Base-by-base conservation (phyloP, 2,329 filamentous ascomycete species). In the Didymella keratinophila region DNA sequence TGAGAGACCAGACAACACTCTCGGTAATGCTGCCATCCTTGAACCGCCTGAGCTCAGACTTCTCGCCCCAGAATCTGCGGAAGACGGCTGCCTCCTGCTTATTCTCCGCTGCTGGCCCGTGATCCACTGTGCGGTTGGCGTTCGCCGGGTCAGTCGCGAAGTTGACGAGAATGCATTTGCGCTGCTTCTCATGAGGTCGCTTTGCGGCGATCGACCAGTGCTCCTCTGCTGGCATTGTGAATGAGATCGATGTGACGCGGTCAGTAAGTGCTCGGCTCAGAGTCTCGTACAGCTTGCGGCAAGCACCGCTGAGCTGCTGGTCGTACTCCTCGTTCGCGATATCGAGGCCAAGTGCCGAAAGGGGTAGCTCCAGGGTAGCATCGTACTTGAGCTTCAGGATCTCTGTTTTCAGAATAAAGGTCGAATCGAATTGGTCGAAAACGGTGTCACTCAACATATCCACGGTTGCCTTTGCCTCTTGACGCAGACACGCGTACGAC, bases 21-120 rank as follows among this genome's bases (percentile, higher is more conserved):
- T 99, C 96, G 9, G 93, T 83, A 65, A 99, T 97, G 68, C 89
- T 94, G 21, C 95, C 95, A 71, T 98, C 93, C 69, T 93, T 96
- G 82, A 99, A 99, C 20, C 95, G 90, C 64, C 95, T 87, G 44
- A 99, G 83, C 76, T 99, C 95, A 1, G 95, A 87, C 74, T 95
- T 96, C 10, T 94, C 89, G 7, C 94, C 95, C 95, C 96, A 99
- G 74, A 99, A 98, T 32, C 89, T 86, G 34, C 92, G 90, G 76
- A 97, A 99, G 30, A 84, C 84, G 10, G 88, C 87, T 23, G 93
- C 90, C 63, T 92, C 91, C 63, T 90, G 88, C 76, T 94, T 93
- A 60, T 95, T 86, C 72, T 98, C 93, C 2, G 92, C 91, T 1
- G 89, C 80, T 5, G 95, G 95, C 0, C 95, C 95, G 73, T 93